Percentiles rank a stretch among this genome's conserved stretches.
These are phyloP conservation scores for Olyra latifolia DNA, from an alignment of 176 grass and related monocot species.

Conservation along the genomic window DNA sequence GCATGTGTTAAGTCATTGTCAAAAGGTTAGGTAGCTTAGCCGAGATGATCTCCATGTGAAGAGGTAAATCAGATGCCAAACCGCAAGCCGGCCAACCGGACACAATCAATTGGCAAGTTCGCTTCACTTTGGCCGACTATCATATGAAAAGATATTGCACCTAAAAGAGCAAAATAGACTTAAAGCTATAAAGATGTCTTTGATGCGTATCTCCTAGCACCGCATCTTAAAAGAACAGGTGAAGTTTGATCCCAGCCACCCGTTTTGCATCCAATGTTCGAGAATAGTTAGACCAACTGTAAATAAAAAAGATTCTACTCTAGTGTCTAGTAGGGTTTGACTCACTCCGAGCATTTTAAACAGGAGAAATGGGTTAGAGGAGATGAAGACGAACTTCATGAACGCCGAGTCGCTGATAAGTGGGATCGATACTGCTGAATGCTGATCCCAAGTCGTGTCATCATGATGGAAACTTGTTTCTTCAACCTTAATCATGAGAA, in stretches of 20 bases:
- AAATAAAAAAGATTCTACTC: not conserved
- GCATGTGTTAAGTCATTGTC: slow-evolving; percentile 34
- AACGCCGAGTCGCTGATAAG: not conserved
- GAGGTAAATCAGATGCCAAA: slow-evolving; percentile 43
- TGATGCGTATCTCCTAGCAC: slow-evolving; percentile 10
- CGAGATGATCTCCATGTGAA: slow-evolving; percentile 39
- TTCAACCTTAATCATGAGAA: slow-evolving; percentile 22
- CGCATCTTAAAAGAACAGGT: slow-evolving; percentile 9
- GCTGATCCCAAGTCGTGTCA: not conserved
- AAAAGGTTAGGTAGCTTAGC: slow-evolving; percentile 29
- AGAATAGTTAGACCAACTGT: slow-evolving; percentile 6
- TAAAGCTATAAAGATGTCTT: slow-evolving; percentile 30
- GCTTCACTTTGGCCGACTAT: slow-evolving; percentile 37
- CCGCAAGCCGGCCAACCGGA: not conserved
- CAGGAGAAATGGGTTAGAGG: not conserved
- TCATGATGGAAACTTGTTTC: slow-evolving; percentile 20
- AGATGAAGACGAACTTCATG: not conserved
- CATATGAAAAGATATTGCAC: slow-evolving; percentile 44
- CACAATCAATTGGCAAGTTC: slow-evolving; percentile 23
- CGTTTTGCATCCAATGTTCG: slow-evolving; percentile 5
- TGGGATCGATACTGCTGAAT: not conserved
- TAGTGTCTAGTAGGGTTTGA: slow-evolving; percentile 1
- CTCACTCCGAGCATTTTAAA: not conserved
- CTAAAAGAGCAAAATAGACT: slow-evolving; percentile 33
- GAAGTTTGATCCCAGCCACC: slow-evolving; percentile 33